phyloP scores from a whole-genome alignment of 768 basidiomycete species.

The Suillus cothurnatus region DNA sequence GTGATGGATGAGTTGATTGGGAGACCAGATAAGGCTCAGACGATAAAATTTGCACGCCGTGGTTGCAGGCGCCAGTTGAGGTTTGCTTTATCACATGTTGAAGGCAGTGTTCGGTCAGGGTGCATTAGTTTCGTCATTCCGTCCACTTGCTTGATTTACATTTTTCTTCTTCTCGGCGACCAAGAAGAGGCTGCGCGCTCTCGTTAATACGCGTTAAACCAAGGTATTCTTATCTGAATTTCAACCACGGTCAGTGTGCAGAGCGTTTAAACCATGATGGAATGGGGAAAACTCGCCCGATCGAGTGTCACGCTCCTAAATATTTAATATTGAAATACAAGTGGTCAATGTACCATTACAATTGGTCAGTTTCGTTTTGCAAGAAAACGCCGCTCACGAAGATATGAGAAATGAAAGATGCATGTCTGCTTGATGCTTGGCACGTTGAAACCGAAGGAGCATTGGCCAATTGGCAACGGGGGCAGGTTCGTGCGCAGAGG shows the following conservation, averaged over 20 bases:
- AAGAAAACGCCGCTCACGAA: neutral
- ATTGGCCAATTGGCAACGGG: neutral
- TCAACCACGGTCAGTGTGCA: neutral
- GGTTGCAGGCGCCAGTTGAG: neutral
- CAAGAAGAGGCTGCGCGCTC: neutral
- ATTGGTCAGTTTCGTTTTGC: neutral
- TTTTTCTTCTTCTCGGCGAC: neutral
- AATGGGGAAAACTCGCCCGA: neutral
- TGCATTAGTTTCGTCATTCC: neutral
- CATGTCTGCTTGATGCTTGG: neutral
- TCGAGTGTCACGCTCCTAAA: neutral
- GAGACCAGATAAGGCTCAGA: neutral
- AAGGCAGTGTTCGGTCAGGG: neutral
- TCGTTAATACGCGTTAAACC: neutral
- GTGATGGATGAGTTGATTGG: neutral
- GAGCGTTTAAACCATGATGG: neutral
- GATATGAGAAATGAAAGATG: neutral
- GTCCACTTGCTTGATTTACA: neutral
- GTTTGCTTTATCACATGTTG: neutral
- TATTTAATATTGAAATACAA: neutral
- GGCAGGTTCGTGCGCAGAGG: slow-evolving; percentile 4
- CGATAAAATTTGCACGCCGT: neutral
- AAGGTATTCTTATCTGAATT: neutral
- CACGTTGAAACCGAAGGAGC: neutral
- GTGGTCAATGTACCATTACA: neutral